phyloP scores from a whole-genome alignment of 306 rosid species.

The Rosa persica region DNA sequence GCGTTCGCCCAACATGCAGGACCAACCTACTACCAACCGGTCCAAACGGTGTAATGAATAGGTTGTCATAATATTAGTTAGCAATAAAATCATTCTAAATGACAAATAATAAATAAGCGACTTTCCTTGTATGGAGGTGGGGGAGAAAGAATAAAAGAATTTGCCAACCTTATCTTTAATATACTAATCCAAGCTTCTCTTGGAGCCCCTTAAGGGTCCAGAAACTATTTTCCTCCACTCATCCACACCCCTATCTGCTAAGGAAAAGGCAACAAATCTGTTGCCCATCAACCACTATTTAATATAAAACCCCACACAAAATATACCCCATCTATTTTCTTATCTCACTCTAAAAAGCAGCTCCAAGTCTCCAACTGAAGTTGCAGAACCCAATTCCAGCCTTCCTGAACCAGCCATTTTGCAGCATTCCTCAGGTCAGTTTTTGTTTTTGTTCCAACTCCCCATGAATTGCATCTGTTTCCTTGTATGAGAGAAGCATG shows the following conservation, averaged over 20 bases:
- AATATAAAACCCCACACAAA: constrained; percentile 10
- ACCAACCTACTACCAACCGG: too few relatives aligned
- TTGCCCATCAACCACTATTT: constrained; percentile 39
- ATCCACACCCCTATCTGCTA: constrained; percentile 62
- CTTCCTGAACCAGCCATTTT: constrained; percentile 33
- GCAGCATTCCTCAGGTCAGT: constrained; percentile 45
- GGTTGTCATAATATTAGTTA: too few relatives aligned
- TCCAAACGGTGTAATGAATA: too few relatives aligned
- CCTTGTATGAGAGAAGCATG: neutral
- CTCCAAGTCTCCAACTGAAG: neutral
- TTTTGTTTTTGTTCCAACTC: neutral
- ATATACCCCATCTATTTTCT: constrained; percentile 8
- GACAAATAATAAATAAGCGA: neutral
- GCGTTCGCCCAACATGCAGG: too few relatives aligned
- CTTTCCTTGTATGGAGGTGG: neutral
- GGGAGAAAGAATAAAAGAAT: neutral
- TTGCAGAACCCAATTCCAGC: constrained; percentile 32
- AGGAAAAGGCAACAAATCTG: constrained; percentile 55
- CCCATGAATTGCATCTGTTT: neutral
- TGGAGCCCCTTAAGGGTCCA: constrained; percentile 54
- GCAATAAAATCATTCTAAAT: neutral
- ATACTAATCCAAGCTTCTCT: constrained; percentile 25
- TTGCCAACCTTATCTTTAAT: constrained; percentile 19
- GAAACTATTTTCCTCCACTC: constrained; percentile 71
- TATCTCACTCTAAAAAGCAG: constrained; percentile 16